Evolutionary conservation across 208 protist species (phyloP).

Genomic region (Trypanosoma lewisi): DNA sequence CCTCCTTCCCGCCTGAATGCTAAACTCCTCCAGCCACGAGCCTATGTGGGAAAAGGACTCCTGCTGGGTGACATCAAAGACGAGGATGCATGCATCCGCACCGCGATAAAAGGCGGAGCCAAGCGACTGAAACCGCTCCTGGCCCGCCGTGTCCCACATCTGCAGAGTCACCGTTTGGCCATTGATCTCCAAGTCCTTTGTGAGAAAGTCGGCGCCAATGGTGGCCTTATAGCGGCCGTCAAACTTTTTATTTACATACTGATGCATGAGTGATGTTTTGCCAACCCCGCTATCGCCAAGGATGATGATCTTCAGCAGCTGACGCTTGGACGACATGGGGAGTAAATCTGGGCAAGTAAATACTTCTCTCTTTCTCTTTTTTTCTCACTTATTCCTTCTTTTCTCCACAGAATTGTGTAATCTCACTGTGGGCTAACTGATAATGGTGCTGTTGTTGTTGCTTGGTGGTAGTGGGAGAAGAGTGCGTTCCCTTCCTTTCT

Average conservation of each 20-base stretch:
- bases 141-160: slow-evolving; percentile 95
- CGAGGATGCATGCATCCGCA: slow-evolving; percentile 96
- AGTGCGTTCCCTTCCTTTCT: not conserved
- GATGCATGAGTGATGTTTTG: slow-evolving; percentile 92
- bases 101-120: slow-evolving; percentile 99
- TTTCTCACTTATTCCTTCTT: not conserved
- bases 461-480: not conserved
- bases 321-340: slow-evolving; percentile 50
- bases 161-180: slow-evolving; percentile 97
- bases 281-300: slow-evolving; percentile 92
- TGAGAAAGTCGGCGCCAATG: slow-evolving; percentile 99
- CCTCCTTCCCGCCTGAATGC: slow-evolving; percentile 94
- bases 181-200: slow-evolving; percentile 97
- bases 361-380: slow-evolving; percentile 2
- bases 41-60: slow-evolving; percentile 82
- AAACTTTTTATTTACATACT: slow-evolving; percentile 90
- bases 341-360: too few species aligned
- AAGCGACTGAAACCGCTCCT: slow-evolving; percentile 99
- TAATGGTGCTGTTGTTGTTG: not conserved
- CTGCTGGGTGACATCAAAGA: slow-evolving; percentile 88
- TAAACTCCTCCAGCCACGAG: slow-evolving; percentile 99
- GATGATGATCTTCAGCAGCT: slow-evolving; percentile 94
- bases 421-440: not conserved
- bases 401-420: not conserved
- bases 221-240: slow-evolving; percentile 99